Base-by-base conservation (phyloP, 306 rosid genomes). In the Trichosanthes cucumerina region DNA sequence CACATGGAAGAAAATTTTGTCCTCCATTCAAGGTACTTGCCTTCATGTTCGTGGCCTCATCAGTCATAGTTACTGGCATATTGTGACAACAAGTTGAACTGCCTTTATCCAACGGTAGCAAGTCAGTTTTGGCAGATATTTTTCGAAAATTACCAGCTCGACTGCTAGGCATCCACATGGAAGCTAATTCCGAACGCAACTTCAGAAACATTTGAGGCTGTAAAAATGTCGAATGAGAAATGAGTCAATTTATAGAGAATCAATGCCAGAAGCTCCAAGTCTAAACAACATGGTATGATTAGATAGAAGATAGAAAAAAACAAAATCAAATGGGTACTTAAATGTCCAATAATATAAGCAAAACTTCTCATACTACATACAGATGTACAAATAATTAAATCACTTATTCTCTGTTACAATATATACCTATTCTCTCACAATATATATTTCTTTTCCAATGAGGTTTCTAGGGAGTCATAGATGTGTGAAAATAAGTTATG, bases 151-250 rank as follows among this genome's bases (percentile, higher is more conserved):
- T 88, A 89, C 91, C 92, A 38, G 80, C 80, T 87, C 83, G 90
- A 79, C 80, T 81, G 59, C 86, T 85, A 68, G 89, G 87, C 88
- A 83, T 92, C 96, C 95, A 94, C 97, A 94, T 86, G 79, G 92
- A 88, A 70, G 98, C 97, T 41, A 94, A 90, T 86, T 94, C 95
- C 57, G 97, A 90, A 81, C 91, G 88, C 92, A 92, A 86, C 86
- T 88, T 90, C 82, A 75, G 88, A 83, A 92, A 94, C 77, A 86
- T 73, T 88, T 92, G 92, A 84, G 98, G 98, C 98, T 94, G 95
- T 78, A 79, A 24, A 28, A 73, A 82, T 60, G 84, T 69, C 65
- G 81, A 85, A 81, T 63, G 39, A 75, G 74, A 79, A 41, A 41
- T 79, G 54, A 77, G 15, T 28, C 77, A 28, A 46, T 26, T 49